Conservation (phyloP, 2,329 filamentous ascomycete genomes). For the Exutisphaerella laricina region DNA sequence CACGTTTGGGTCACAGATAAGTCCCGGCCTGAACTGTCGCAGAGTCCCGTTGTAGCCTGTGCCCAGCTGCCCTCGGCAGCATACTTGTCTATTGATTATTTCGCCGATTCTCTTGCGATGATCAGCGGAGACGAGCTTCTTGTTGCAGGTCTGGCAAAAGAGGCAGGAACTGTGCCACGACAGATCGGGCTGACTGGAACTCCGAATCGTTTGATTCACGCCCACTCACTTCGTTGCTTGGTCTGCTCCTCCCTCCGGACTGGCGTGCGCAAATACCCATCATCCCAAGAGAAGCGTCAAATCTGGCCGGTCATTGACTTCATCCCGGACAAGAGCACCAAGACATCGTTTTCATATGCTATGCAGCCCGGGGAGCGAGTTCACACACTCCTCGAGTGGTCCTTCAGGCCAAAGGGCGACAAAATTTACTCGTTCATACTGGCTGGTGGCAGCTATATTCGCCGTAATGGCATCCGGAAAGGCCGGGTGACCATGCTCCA, state of each 20-base stretch:
- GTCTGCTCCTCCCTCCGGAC: conserved; percentile 44
- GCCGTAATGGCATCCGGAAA: conserved; percentile 25
- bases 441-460: conserved; percentile 46
- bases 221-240: conserved; percentile 36
- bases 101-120: conserved; percentile 24
- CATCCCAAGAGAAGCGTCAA: conserved; percentile 29
- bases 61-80: conserved; percentile 22
- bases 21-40: conserved; percentile 22
- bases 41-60: conserved; percentile 22
- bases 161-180: conserved; percentile 24
- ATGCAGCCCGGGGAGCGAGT: conserved; percentile 56
- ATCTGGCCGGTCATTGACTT: conserved; percentile 44
- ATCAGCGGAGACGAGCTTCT: conserved; percentile 23
- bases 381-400: conserved; percentile 59
- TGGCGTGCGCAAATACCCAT: conserved; percentile 28
- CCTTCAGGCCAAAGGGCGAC: conserved; percentile 39
- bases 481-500: conserved; percentile 45
- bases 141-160: conserved; percentile 16
- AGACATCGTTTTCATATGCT: conserved; percentile 11
- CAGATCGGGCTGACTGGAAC: conserved; percentile 28
- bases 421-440: conserved; percentile 59
- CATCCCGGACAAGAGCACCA: conserved; percentile 27
- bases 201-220: conserved; percentile 29
- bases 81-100: conserved; percentile 14
- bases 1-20: conserved; percentile 30